A percentile compares a stretch with the other conserved stretches of the same genome.
phyloP scores from a whole-genome alignment of 257 asterid species.

The Nicotiana otophora region DNA sequence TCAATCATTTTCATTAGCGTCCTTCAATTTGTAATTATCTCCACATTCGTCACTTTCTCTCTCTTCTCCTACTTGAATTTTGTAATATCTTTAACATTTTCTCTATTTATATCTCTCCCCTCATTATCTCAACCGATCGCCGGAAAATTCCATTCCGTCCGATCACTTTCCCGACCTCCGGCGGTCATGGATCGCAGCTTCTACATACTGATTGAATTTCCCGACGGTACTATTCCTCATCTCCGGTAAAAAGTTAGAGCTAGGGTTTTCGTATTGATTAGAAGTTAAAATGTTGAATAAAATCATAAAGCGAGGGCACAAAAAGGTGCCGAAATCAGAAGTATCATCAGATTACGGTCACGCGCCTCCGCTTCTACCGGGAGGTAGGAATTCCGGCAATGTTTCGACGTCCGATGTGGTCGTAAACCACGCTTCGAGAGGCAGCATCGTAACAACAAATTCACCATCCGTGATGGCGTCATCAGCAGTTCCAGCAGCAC shows the following conservation, averaged over 20 bases:
- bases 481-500: not conserved
- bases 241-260: conserved; percentile 4
- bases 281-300: conserved; percentile 31
- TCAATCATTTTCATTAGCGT: conserved; percentile 8
- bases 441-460: conserved; percentile 13
- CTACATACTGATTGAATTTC: not conserved
- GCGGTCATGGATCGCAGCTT: conserved; percentile 22
- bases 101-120: not conserved
- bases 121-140: conserved; percentile 16
- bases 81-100: not conserved
- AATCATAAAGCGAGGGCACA: conserved; percentile 42
- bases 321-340: conserved; percentile 37
- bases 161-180: conserved; percentile 11
- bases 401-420: conserved; percentile 43
- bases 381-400: conserved; percentile 32
- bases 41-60: conserved; percentile 3
- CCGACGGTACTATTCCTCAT: not conserved
- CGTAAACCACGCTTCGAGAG: conserved; percentile 43
- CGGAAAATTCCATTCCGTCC: conserved; percentile 21
- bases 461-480: not conserved
- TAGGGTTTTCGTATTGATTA: conserved; percentile 33
- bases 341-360: conserved; percentile 15
- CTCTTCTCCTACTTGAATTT: not conserved
- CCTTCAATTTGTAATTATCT: conserved; percentile 15
- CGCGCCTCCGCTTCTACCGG: conserved; percentile 16